phyloP scores from a whole-genome alignment of 257 asterid genomes.

The Datura wrightii region DNA sequence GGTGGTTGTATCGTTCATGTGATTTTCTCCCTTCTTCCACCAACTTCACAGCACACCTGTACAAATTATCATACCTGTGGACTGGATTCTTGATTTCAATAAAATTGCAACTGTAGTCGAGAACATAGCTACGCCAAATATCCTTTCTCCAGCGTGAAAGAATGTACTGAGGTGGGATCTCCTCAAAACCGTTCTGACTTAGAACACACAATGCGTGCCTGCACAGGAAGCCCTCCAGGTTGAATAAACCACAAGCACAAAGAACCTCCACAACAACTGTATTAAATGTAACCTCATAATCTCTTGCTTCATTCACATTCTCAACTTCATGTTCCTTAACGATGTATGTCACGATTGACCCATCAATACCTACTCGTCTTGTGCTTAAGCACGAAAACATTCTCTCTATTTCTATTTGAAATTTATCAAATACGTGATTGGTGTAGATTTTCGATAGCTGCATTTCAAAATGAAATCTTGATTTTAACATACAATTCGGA shows the following conservation, averaged over 20 bases:
- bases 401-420: conserved; percentile 61
- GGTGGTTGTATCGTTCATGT: conserved; percentile 49
- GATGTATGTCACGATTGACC: conserved; percentile 42
- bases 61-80: conserved; percentile 60
- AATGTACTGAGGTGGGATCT: conserved; percentile 65
- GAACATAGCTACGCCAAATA: conserved; percentile 42
- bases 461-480: conserved; percentile 54
- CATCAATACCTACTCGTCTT: conserved; percentile 46
- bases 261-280: conserved; percentile 45
- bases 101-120: conserved; percentile 42
- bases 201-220: conserved; percentile 62
- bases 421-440: conserved; percentile 41
- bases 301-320: conserved; percentile 48
- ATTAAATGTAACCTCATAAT: conserved; percentile 57
- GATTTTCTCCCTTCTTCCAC: conserved; percentile 64
- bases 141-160: conserved; percentile 71
- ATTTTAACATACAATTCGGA: conserved; percentile 44
- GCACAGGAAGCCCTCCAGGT: conserved; percentile 63
- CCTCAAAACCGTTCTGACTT: conserved; percentile 55
- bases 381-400: conserved; percentile 49
- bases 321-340: conserved; percentile 54
- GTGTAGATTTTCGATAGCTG: conserved; percentile 61
- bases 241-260: conserved; percentile 62
- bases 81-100: conserved; percentile 58
- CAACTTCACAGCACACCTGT: conserved; percentile 48